Conservation (phyloP, 345 rosid species). For the Citrus medica region DNA sequence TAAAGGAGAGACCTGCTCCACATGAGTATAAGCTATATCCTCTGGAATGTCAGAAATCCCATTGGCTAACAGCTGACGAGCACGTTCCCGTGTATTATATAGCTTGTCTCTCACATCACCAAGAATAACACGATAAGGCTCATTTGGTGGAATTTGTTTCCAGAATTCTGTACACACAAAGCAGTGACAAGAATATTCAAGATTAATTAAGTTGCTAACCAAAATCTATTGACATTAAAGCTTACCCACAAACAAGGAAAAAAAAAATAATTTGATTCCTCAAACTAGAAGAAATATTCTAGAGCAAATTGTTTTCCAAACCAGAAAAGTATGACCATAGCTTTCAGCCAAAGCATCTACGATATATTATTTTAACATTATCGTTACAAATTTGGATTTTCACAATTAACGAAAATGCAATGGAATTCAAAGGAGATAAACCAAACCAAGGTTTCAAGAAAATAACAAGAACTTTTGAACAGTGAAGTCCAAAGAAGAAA, state of each 20-base stretch:
- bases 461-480: not conserved
- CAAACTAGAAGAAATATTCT: not conserved
- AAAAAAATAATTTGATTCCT: not conserved
- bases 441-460: not conserved
- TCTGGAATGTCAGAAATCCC: constrained; percentile 87
- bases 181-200: not conserved
- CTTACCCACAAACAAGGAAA: not conserved
- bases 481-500: not conserved
- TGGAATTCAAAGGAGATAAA: too few relatives aligned
- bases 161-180: constrained; percentile 70
- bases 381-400: not conserved
- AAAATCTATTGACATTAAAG: not conserved
- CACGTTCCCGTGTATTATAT: constrained; percentile 86
- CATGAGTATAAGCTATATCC: constrained; percentile 61
- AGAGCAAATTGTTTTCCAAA: not conserved
- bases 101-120: constrained; percentile 93
- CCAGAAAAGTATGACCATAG: not conserved
- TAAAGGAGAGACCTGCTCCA: constrained; percentile 61
- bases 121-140: constrained; percentile 92
- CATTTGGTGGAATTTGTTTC: constrained; percentile 85
- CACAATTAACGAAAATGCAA: not conserved
- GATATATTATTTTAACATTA: not conserved
- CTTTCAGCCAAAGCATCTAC: not conserved
- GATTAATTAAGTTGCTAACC: not conserved
- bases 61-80: constrained; percentile 73